Evolutionary conservation across 768 basidiomycete species (phyloP).

Genomic region (Serendipita indica): DNA sequence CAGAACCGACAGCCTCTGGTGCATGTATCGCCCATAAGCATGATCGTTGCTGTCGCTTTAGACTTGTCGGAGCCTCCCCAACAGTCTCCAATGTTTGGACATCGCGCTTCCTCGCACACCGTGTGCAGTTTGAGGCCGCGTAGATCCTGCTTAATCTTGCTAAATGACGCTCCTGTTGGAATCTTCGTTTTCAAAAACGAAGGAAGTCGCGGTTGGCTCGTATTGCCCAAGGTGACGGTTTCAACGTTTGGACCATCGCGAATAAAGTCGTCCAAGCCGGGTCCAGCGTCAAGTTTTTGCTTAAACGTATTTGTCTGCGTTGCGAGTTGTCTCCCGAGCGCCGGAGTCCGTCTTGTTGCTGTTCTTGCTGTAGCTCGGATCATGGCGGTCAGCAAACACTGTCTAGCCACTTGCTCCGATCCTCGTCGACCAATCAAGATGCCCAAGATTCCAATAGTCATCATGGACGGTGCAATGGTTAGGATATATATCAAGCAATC

Average conservation of each 20-base stretch:
- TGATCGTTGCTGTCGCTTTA: conserved; percentile 93
- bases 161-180: conserved; percentile 76
- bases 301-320: conserved; percentile 11
- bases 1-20: conserved; percentile 97
- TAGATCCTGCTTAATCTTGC: conserved; percentile 88
- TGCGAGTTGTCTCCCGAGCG: not conserved
- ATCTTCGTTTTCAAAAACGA: conserved; percentile 82
- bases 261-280: conserved; percentile 69
- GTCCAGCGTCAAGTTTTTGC: conserved; percentile 41
- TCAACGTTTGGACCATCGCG: conserved; percentile 30
- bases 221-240: conserved; percentile 56
- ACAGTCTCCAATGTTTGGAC: conserved; percentile 99
- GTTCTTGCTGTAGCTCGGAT: not conserved
- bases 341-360: not conserved
- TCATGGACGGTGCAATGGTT: not conserved
- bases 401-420: not conserved
- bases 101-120: conserved; percentile 96
- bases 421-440: not conserved
- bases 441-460: not conserved
- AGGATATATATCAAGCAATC: not conserved
- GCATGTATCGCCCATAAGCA: conserved; percentile 99
- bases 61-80: conserved; percentile 81
- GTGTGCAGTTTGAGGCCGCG: conserved; percentile 85
- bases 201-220: conserved; percentile 63
- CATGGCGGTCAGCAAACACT: not conserved